phyloP scores from a whole-genome alignment of 352 stramenopile species.

The Aphanomyces stellatus region DNA sequence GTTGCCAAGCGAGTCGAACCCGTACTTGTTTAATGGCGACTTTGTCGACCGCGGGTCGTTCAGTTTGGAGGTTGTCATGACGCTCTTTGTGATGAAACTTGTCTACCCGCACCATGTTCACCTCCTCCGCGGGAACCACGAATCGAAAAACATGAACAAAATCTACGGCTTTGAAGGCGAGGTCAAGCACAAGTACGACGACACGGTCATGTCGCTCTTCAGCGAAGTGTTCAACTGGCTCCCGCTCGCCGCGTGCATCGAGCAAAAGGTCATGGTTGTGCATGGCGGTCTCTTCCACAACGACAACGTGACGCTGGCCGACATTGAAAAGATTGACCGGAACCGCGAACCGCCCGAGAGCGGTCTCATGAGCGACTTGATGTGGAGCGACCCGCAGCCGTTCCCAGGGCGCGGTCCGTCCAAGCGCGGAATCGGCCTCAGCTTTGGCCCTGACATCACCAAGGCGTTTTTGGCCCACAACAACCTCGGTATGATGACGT shows the following conservation, averaged over 20 bases:
- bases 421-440: slow-evolving; percentile 95
- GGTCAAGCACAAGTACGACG: slow-evolving; percentile 99
- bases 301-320: slow-evolving; percentile 89
- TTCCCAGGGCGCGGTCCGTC: slow-evolving; percentile 91
- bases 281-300: slow-evolving; percentile 95
- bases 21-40: slow-evolving; percentile 99
- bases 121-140: slow-evolving; percentile 95
- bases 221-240: slow-evolving; percentile 98
- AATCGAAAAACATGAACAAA: slow-evolving; percentile 99
- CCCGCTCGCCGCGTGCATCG: slow-evolving; percentile 91
- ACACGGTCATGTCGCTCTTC: slow-evolving; percentile 98
- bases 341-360: slow-evolving; percentile 93
- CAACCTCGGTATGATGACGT: slow-evolving; percentile 70
- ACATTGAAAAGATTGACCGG: slow-evolving; percentile 94
- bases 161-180: slow-evolving; percentile 99
- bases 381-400: slow-evolving; percentile 96
- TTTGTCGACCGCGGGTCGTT: slow-evolving; percentile 99
- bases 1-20: slow-evolving; percentile 89
- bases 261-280: slow-evolving; percentile 94
- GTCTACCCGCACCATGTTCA: slow-evolving; percentile 90
- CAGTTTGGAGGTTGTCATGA: slow-evolving; percentile 97
- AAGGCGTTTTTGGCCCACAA: slow-evolving; percentile 95
- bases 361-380: slow-evolving; percentile 87
- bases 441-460: slow-evolving; percentile 97
- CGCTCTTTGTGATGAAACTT: slow-evolving; percentile 96